Base-by-base conservation (phyloP, 495 filamentous ascomycete species). In the Podospora pseudocomata region DNA sequence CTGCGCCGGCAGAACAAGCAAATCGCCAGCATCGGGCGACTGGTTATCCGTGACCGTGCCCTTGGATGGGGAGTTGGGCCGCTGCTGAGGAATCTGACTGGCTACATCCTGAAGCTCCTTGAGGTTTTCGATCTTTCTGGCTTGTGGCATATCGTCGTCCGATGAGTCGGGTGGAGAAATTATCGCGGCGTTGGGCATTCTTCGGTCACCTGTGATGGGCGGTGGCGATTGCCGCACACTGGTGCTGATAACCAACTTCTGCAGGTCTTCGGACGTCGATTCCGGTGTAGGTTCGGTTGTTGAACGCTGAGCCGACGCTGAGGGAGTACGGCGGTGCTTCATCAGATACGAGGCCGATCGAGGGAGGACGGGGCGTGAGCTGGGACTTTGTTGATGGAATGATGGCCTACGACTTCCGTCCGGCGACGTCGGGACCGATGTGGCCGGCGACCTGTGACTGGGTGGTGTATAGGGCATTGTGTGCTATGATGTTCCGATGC, bases 401-500 rank as follows among this genome's bases (percentile, higher is more conserved):
- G 86, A 84, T 79, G 85, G 78, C 78, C 84, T 73, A 74, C 85
- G 84, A 80, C 85, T 87, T 77, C 83, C 70, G 74, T 84, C 84
- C 73, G 88, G 86, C 75, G 88, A 90, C 75, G 85, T 76, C 74
- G 88, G 81, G 61, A 83, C 83, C 62, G 90, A 90, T 68, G 90
- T 86, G 75, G 88, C 85, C 82, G 92, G 92, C 74, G 92, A 93
- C 82, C 86, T 83, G 83, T 90, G 89, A 74, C 88, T 86, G 63
- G 93, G 93, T 70, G 93, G 92, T 79, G 93, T 96, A 86, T 97
- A 97, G 83, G 93, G 93, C 93, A 97, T 97, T 84, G 80, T 70
- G 15, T 55, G 64, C 30, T 23, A 23, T 28, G 49, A 61, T 26
- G 65, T 13, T 34, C 53, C 6, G 54, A 58, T 61, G 61, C 44